These are phyloP conservation scores for Agrocybe praecox DNA, from an alignment of 768 basidiomycete genomes.

Conservation along the genomic window DNA sequence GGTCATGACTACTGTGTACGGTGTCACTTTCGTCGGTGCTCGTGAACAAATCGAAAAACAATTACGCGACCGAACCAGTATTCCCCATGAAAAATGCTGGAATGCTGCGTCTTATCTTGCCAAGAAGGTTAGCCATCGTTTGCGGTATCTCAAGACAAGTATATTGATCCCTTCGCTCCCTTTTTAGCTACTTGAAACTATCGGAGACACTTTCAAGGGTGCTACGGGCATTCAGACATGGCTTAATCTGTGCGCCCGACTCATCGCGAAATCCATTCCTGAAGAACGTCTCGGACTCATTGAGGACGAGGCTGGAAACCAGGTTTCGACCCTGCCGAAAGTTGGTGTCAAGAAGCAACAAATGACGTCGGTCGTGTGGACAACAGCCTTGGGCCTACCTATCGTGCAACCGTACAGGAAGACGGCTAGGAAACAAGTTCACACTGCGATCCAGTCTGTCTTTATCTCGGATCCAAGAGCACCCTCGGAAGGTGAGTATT, in stretches of 20 bases:
- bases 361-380: constrained; percentile 97
- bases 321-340: constrained; percentile 4
- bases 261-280: constrained; percentile 88
- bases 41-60: constrained; percentile 94
- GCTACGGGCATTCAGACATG: constrained; percentile 91
- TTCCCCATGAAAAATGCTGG: constrained; percentile 78
- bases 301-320: constrained; percentile 25
- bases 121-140: constrained; percentile 52
- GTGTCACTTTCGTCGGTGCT: constrained; percentile 94
- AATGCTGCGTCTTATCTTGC: constrained; percentile 77
- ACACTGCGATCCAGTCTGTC: constrained; percentile 83
- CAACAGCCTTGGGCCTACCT: constrained; percentile 91
- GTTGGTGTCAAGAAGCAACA: constrained; percentile 70
- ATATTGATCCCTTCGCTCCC: neutral
- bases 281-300: constrained; percentile 60
- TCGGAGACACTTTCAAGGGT: constrained; percentile 92
- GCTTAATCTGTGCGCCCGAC: constrained; percentile 80
- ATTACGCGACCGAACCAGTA: constrained; percentile 72
- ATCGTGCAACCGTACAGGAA: constrained; percentile 97
- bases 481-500: constrained; percentile 60
- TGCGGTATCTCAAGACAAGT: neutral
- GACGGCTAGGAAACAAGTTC: constrained; percentile 76
- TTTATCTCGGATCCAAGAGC: constrained; percentile 87
- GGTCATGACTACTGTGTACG: constrained; percentile 99
- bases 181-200: constrained; percentile 67